Conservation (phyloP, 2,329 filamentous ascomycete species). For the Paramyrothecium roridum region DNA sequence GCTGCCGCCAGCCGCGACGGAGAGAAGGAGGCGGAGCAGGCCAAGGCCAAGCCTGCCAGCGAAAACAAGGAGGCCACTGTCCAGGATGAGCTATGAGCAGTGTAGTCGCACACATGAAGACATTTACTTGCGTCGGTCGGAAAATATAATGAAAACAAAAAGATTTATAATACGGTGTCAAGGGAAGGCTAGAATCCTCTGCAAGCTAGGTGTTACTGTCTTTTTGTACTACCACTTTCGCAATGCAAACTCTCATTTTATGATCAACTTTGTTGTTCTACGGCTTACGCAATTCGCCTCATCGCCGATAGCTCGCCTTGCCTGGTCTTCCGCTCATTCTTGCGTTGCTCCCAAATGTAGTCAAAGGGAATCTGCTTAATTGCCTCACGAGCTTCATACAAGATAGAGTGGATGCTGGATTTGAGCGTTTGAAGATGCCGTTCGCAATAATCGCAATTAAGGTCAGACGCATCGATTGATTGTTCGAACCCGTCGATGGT, state of each 20-base stretch:
- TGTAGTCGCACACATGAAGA: not conserved
- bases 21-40: constrained; percentile 54
- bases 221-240: not conserved
- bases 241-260: not conserved
- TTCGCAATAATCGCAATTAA: too few relatives aligned
- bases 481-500: too few relatives aligned
- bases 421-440: too few relatives aligned
- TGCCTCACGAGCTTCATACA: too few relatives aligned
- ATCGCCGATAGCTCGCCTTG: too few relatives aligned
- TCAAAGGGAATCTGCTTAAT: too few relatives aligned
- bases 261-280: not conserved
- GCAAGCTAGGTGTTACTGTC: not conserved
- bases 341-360: too few relatives aligned
- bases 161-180: not conserved
- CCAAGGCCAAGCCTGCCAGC: constrained; percentile 59
- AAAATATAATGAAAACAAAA: not conserved
- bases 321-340: too few relatives aligned
- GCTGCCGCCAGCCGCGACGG: constrained; percentile 52
- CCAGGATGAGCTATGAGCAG: constrained; percentile 32
- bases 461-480: too few relatives aligned
- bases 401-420: too few relatives aligned
- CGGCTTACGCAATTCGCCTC: too few relatives aligned
- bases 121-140: not conserved
- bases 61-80: constrained; percentile 57
- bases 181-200: not conserved